Base-by-base conservation (phyloP, 495 filamentous ascomycete genomes). In the Aspergillus coremiiformis region DNA sequence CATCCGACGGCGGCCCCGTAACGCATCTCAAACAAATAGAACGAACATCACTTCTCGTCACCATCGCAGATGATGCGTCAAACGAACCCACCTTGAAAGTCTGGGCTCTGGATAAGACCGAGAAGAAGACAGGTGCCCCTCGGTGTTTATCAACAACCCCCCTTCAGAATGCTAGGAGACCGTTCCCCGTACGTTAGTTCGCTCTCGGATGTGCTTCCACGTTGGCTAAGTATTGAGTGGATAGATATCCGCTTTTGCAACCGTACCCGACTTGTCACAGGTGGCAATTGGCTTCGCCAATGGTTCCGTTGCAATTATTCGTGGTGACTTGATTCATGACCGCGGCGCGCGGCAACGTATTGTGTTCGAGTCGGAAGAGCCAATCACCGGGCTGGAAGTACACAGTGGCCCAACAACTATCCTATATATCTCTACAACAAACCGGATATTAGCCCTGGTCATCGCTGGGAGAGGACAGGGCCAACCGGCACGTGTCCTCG, bases 1-100 rank as follows among this genome's bases (percentile, higher is more conserved):
- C 91, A 19, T 83, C 93, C 63, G 86, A 96, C 39, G 71, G 69
- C 24, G 82, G 76, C 12, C 80, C 84, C 51, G 90, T 98, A 49
- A 93, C 86, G n/a, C 87, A 96, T 63, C 90, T 96, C 80, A 91
- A 86, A 69, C 94, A 98, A 73, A 79, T 97, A 7, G 85, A 89
- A 52, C 87, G 86, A 30, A 96, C 92, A 3, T 83, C 87, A 23
- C 66, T 96, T 52, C 76, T 98, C 15, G 83, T 96, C 4, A 96
- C 94, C 0, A 78, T 97, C 33, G 80, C 88, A 44, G 93, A 96
- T 65, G 90, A 95, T 62, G 68, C 93, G 14, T 84, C 82, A 22
- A 91, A 82, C 58, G 89, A 96, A 55, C 92, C 93, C 0, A 76
- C 90, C 5, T 66, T 98, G 44, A 97, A 96, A 63, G 91, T 96